Conservation (phyloP, 352 stramenopile genomes). For the Pythium guiyangense region DNA sequence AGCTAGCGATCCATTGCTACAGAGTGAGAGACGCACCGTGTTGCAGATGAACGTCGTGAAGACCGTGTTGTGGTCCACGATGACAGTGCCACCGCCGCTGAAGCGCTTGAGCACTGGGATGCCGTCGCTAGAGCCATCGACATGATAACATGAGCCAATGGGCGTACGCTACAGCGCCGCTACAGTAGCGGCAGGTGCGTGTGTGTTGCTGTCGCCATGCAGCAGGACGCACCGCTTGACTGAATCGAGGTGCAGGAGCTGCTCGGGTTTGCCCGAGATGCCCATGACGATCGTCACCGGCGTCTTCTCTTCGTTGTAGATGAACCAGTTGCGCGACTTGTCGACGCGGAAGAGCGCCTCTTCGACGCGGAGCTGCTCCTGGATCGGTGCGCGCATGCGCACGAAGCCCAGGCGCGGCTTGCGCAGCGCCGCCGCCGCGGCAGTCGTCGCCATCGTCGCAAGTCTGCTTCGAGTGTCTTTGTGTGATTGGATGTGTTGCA, state of each 20-base stretch:
- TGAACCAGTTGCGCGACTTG: slow-evolving; percentile 74
- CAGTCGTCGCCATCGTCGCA: too few relatives aligned
- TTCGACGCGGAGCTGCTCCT: slow-evolving; percentile 88
- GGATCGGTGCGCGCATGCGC: slow-evolving; percentile 63
- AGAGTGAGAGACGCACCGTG: slow-evolving; percentile 23
- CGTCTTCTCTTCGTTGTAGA: slow-evolving; percentile 67
- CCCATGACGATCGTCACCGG: slow-evolving; percentile 91
- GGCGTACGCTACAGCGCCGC: not conserved
- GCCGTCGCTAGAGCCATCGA: slow-evolving; percentile 33
- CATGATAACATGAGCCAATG: too few relatives aligned
- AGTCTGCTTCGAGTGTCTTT: not conserved
- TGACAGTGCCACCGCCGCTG: slow-evolving; percentile 95
- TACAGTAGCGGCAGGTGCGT: not conserved
- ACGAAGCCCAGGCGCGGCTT: slow-evolving; percentile 70
- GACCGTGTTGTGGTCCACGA: slow-evolving; percentile 92
- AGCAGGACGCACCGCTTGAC: slow-evolving; percentile 57
- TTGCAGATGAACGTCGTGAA: slow-evolving; percentile 93
- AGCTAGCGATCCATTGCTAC: too few relatives aligned
- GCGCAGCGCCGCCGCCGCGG: slow-evolving; percentile 10
- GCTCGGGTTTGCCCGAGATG: slow-evolving; percentile 92
- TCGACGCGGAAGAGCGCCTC: slow-evolving; percentile 92
- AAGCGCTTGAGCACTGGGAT: slow-evolving; percentile 94
- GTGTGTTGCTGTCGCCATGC: too few relatives aligned
- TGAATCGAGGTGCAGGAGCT: slow-evolving; percentile 80
- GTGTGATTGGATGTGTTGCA: slow-evolving; percentile 2